Base-by-base conservation (phyloP, 495 filamentous ascomycete genomes). In the Aspergillus ostianus region DNA sequence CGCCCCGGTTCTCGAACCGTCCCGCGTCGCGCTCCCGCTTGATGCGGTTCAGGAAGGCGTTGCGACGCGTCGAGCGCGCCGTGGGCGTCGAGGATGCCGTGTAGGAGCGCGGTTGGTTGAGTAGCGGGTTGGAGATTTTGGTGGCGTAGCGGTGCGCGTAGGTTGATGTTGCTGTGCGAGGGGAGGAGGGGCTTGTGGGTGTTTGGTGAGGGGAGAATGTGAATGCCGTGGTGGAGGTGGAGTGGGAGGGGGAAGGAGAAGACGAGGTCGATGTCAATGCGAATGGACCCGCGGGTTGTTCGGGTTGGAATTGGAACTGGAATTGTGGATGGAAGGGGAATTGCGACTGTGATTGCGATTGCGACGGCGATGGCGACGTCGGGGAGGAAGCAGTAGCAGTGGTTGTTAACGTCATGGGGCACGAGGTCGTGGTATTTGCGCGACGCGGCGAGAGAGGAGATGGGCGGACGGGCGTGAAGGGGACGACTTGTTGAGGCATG, bases 41-140 rank as follows among this genome's bases (percentile, higher is more conserved):
- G n/a, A 97, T 87, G 53, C 87, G 90, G 64, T 88, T 84, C 29
- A 97, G 73, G 64, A 95, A 98, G 54, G 89, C 87, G 36, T 65
- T 73, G 59, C 67, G 77, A 23, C 73, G 69, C 44, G 72, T 71
- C 5, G 63, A 64, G 59, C 73, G 70, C 53, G 73, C 68, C 3
- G 70, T 63, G 3, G 67, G 62, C 13, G 65, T 61, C 13, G 64
- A 51, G 4, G 62, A 54, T 1, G 58, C 60, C 47, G 56, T 55
- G 36, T 51, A 59, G 19, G 48, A 66, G 27, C 32, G 55, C 29
- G 61, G 51, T 27, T 69, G 29, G 26, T 51, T 64, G 44, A 63
- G 60, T 50, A 72, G 57, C 8, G 68, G 70, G 46, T 72, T 76
- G 4, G 68, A 55, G 44, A 73, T 68, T 48, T 67, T 64, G 9